Evolutionary conservation across 2,329 filamentous ascomycete genomes (phyloP).

Genomic region (Fusarium beomiforme): DNA sequence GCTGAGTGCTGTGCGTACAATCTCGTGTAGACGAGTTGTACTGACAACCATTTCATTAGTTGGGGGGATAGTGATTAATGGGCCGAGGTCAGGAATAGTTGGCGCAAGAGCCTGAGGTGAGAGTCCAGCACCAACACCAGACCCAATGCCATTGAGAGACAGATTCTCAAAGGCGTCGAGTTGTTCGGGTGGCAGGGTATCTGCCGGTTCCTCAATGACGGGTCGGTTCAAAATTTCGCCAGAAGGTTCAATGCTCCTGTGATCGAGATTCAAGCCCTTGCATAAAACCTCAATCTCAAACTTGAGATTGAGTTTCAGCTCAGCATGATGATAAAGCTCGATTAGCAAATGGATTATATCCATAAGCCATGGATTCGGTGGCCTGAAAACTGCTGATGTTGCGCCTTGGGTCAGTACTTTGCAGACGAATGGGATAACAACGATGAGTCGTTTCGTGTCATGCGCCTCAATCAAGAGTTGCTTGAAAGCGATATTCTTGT

Average conservation of each 20-base stretch:
- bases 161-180: conserved; percentile 87
- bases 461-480: conserved; percentile 93
- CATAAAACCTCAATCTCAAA: conserved; percentile 99
- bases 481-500: conserved; percentile 97
- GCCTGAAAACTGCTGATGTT: conserved; percentile 87
- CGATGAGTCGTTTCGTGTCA: conserved; percentile 87
- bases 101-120: conserved; percentile 81
- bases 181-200: conserved; percentile 71
- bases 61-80: conserved; percentile 82
- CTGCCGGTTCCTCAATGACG: conserved; percentile 68
- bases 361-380: conserved; percentile 98
- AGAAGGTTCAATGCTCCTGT: conserved; percentile 89
- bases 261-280: conserved; percentile 89
- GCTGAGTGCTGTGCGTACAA: conserved; percentile 86
- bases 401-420: conserved; percentile 90
- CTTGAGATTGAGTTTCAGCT: conserved; percentile 95
- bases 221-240: conserved; percentile 84
- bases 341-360: conserved; percentile 92
- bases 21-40: conserved; percentile 73
- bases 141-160: conserved; percentile 77
- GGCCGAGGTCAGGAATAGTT: conserved; percentile 84
- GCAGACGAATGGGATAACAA: conserved; percentile 97
- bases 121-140: conserved; percentile 75
- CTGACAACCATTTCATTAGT: conserved; percentile 82
- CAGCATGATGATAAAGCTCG: conserved; percentile 91